Evolutionary conservation across 805 yeast species (phyloP).

Genomic region (Saturnispora silvae): DNA sequence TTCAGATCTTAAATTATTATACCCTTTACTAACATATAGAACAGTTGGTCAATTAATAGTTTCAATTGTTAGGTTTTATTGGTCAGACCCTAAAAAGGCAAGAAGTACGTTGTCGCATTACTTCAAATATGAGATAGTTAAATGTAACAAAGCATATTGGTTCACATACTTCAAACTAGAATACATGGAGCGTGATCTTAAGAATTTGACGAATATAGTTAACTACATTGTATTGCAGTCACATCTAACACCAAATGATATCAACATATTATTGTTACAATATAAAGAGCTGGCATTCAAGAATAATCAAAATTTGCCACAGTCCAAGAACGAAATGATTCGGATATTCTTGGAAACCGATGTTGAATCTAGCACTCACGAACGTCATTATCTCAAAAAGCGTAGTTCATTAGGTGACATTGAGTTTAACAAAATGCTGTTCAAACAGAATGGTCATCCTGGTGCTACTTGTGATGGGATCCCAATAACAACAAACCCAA

Average conservation of each 20-base stretch:
- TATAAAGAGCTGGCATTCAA: conserved; percentile 30
- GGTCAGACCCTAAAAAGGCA: conserved; percentile 20
- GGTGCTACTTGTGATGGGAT: conserved; percentile 27
- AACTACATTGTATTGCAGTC: conserved; percentile 35
- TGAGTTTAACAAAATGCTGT: conserved; percentile 23
- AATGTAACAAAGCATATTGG: conserved; percentile 45
- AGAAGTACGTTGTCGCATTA: conserved; percentile 20
- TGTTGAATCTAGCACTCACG: conserved; percentile 22
- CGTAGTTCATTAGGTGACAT: conserved; percentile 22
- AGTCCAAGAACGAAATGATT: conserved; percentile 17
- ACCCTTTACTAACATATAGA: conserved; percentile 13
- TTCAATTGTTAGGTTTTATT: conserved; percentile 19
- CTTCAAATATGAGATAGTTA: conserved; percentile 25
- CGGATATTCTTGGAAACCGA: conserved; percentile 24
- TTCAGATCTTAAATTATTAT: conserved; percentile 13
- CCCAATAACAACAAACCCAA: conserved; percentile 34
- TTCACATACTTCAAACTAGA: conserved; percentile 21
- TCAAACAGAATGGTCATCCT: conserved; percentile 29
- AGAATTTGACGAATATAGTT: conserved; percentile 32
- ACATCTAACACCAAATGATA: conserved; percentile 35
- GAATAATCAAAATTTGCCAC: conserved; percentile 18
- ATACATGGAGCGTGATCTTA: neutral
- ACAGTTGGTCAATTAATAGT: conserved; percentile 22
- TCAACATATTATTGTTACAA: conserved; percentile 32
- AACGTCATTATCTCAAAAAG: conserved; percentile 24